Percentiles rank a stretch among this genome's conserved stretches.
These are phyloP conservation scores for Cystofilobasidium ferigula DNA, from an alignment of 768 basidiomycete species.

Conservation along the genomic window DNA sequence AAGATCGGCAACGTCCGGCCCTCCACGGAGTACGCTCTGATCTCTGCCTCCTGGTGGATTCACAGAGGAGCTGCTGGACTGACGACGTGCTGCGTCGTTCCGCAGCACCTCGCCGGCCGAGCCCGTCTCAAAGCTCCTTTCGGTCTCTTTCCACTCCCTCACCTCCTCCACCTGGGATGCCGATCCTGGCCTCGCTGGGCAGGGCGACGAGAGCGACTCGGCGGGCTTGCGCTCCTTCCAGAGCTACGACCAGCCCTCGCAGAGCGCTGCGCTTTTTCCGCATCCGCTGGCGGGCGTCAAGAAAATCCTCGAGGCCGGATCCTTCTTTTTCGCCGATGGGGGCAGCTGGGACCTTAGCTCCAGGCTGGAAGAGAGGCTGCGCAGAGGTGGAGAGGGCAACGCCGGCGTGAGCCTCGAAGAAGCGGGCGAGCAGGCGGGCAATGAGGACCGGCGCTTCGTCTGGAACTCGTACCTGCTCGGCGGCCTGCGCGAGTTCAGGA, in stretches of 20 bases:
- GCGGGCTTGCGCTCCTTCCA: slow-evolving; percentile 30
- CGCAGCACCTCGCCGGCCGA: slow-evolving; percentile 48
- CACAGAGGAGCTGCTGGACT: slow-evolving; percentile 49
- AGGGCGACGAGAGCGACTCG: slow-evolving; percentile 9
- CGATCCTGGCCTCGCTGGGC: slow-evolving; percentile 10
- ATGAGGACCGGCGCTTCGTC: slow-evolving; percentile 55
- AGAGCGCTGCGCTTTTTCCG: slow-evolving; percentile 46
- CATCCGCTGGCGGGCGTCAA: slow-evolving; percentile 82
- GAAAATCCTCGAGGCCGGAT: slow-evolving; percentile 80
- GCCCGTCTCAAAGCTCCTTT: slow-evolving; percentile 54
- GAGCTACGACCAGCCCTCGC: slow-evolving; percentile 27
- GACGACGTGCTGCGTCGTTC: slow-evolving; percentile 39
- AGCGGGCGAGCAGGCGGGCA: slow-evolving; percentile 39
- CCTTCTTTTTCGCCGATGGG: slow-evolving; percentile 82
- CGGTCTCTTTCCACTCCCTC: slow-evolving; percentile 80
- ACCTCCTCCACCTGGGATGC: slow-evolving; percentile 79
- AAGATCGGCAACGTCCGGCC: slow-evolving; percentile 43
- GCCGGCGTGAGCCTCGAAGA: slow-evolving; percentile 13
- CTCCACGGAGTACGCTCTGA: slow-evolving; percentile 55
- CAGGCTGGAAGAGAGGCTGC: slow-evolving; percentile 59
- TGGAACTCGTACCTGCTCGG: slow-evolving; percentile 91
- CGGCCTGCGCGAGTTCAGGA: slow-evolving; percentile 77
- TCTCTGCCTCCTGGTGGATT: slow-evolving; percentile 59
- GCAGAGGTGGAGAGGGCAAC: slow-evolving; percentile 39
- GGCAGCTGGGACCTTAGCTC: slow-evolving; percentile 83